A percentile compares a stretch with the other conserved stretches of the same genome.
phyloP scores from a whole-genome alignment of 179 eudicot genomes.

The Patellifolia procumbens region DNA sequence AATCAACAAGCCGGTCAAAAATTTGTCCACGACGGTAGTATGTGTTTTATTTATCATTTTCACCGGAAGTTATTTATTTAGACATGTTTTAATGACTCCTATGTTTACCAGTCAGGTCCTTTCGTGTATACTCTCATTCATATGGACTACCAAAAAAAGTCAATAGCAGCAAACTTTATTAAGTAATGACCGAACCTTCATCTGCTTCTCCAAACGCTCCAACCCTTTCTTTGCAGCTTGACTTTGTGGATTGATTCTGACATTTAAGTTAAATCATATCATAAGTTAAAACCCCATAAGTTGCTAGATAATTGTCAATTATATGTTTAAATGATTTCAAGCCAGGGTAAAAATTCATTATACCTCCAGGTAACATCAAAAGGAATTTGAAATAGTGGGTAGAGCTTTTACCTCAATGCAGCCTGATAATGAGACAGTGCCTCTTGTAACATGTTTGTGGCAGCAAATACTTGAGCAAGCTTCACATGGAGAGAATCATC shows the following conservation, averaged over 20 bases:
- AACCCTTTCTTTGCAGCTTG: slow-evolving; percentile 90
- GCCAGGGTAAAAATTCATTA: neutral
- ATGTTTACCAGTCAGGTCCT: neutral
- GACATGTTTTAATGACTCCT: neutral
- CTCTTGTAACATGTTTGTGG: slow-evolving; percentile 94
- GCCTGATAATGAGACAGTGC: slow-evolving; percentile 89
- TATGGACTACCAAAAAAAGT: too few relatives aligned
- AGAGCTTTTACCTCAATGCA: slow-evolving; percentile 65
- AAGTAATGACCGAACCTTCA: slow-evolving; percentile 65
- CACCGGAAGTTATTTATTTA: neutral
- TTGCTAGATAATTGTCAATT: neutral
- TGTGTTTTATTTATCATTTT: too few relatives aligned
- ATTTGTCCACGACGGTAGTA: too few relatives aligned
- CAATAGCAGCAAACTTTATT: neutral
- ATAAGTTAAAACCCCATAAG: neutral
- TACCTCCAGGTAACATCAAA: neutral
- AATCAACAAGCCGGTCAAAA: too few relatives aligned
- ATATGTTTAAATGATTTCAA: neutral
- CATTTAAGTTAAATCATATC: neutral
- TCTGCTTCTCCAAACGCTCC: slow-evolving; percentile 90
- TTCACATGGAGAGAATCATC: slow-evolving; percentile 95
- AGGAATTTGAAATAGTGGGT: neutral
- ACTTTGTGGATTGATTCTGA: slow-evolving; percentile 78
- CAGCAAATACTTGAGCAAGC: slow-evolving; percentile 95
- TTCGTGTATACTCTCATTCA: neutral